Base-by-base conservation (phyloP, 2,329 filamentous ascomycete genomes). In the Fusarium goolgardi region DNA sequence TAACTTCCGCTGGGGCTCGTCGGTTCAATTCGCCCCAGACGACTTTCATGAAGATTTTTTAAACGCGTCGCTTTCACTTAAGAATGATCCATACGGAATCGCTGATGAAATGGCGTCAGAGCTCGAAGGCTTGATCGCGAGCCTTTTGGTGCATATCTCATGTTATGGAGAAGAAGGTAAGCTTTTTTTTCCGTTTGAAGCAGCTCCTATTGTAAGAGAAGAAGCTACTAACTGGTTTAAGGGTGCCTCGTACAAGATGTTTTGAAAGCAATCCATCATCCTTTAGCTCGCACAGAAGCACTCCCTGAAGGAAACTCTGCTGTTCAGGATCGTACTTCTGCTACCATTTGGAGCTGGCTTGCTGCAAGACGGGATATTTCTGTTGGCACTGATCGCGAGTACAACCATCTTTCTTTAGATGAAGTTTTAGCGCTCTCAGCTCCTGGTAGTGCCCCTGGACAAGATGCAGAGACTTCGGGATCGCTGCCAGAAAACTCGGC, bases 361-460 rank as follows among this genome's bases (percentile, higher is more conserved):
- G 73, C 71, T 20, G 69, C 71, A 39, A 72, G 78, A 63, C 67
- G 69, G 44, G 78, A 81, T 52, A 71, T 81, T n/a, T 79, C 76
- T 13, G 71, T 81, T 43, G 79, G 79, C 6, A 54, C 58, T 40
- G 47, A 73, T 34, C 71, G 78, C 56, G 69, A 72, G 51, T 77
- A 72, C 56, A 80, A 80, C 46, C 71, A 72, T 29, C 58, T 88
- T 81, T 68, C 82, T 78, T 51, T 80, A 31, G 53, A 71, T 23
- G 71, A 79, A 34, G 59, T 79, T 20, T 62, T 78, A 16, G 65
- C 57, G 23, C 50, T 78, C 25, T 55, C 69, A 55, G 16, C 41
- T 41, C 35, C 57, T 31, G 23, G 23, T 8, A 31, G 25, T 27
- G 59, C 34, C 51, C 62, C 55, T 47, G 45, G 31, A 39, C 50